These are phyloP conservation scores for Boletus semigastroideus DNA, from an alignment of 1,284 basidiomycete species.

Conservation along the genomic window DNA sequence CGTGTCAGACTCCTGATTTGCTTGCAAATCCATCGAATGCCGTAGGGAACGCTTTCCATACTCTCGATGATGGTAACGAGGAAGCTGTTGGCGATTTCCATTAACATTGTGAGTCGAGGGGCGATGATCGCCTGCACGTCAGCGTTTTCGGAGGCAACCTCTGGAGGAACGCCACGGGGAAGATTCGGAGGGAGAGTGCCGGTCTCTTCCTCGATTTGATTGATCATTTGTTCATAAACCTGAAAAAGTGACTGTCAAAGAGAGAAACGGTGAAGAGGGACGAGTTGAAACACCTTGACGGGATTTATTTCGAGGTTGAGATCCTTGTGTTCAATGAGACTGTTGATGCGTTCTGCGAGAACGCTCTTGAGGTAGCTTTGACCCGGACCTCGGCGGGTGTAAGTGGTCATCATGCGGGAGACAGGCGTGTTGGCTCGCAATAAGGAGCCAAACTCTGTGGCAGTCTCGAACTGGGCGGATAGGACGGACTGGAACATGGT, in stretches of 20 bases:
- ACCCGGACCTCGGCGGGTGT: constrained; percentile 95
- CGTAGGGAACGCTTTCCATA: constrained; percentile 96
- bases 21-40: constrained; percentile 99
- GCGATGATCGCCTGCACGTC: constrained; percentile 98
- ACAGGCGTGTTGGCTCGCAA: constrained; percentile 98
- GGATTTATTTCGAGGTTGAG: constrained; percentile 99
- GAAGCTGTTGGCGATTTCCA: constrained; percentile 99
- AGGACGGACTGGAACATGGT: constrained; percentile 99
- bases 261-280: background rate
- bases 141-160: constrained; percentile 87
- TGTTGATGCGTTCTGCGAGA: constrained; percentile 96
- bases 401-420: constrained; percentile 99
- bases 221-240: constrained; percentile 99
- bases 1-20: constrained; percentile 95
- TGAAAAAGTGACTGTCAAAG: constrained; percentile 24
- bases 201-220: constrained; percentile 96
- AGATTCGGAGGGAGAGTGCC: constrained; percentile 88
- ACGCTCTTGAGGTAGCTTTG: constrained; percentile 98
- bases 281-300: constrained; percentile 68
- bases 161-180: constrained; percentile 89
- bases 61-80: constrained; percentile 97
- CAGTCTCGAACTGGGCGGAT: constrained; percentile 97
- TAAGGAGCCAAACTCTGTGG: constrained; percentile 96
- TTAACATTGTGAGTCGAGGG: constrained; percentile 94
- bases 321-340: constrained; percentile 97